Conservation (phyloP, 768 basidiomycete species). For the Suillus hirtellus region DNA sequence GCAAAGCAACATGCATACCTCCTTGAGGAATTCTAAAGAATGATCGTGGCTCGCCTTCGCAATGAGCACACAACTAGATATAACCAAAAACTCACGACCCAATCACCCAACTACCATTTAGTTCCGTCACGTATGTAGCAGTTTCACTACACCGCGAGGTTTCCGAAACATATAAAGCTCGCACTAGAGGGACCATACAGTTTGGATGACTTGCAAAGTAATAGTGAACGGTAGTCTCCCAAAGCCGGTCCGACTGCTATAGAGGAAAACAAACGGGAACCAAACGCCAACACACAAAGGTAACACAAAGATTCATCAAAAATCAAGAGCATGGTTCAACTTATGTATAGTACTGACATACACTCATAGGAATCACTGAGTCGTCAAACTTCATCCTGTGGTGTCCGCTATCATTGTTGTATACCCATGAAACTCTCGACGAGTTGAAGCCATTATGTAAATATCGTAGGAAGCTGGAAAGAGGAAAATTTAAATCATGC, state of each 20-base stretch:
- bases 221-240: not conserved
- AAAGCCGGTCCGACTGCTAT: not conserved
- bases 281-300: not conserved
- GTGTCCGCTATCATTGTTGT: not conserved
- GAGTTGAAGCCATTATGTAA: not conserved
- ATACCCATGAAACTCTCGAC: not conserved
- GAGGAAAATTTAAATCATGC: not conserved
- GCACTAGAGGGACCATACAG: not conserved
- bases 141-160: not conserved
- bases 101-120: constrained; percentile 49
- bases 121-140: constrained; percentile 14
- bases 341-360: not conserved
- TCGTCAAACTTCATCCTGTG: not conserved
- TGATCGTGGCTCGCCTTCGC: not conserved
- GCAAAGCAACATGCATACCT: constrained; percentile 33
- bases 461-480: not conserved
- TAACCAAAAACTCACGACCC: constrained; percentile 38
- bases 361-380: not conserved
- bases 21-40: constrained; percentile 51
- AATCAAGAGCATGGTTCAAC: not conserved
- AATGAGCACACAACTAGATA: constrained; percentile 10
- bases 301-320: too few species aligned
- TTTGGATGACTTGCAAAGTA: not conserved
- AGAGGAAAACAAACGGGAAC: not conserved
- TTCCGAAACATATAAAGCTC: constrained; percentile 1